Conservation (phyloP, 2,329 filamentous ascomycete species). For the Cephalotrichum gorgonifer region DNA sequence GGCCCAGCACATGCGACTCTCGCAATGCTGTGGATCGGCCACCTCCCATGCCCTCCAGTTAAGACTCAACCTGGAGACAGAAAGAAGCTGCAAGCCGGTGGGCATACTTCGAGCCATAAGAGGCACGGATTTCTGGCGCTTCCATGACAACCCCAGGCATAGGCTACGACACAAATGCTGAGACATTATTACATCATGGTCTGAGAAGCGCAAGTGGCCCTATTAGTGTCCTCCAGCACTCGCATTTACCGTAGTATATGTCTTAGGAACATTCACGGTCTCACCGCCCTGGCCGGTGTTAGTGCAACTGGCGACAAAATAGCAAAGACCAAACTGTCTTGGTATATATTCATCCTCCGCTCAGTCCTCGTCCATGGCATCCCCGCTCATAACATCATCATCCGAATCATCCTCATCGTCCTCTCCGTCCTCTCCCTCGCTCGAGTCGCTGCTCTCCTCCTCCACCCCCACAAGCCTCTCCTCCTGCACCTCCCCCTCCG, state of each 20-base stretch:
- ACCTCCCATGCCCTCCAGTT: no score
- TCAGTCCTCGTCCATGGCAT: conserved; percentile 29
- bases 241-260: neutral
- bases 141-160: no score
- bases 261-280: neutral
- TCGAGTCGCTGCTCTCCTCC: conserved; percentile 57
- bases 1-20: no score
- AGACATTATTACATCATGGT: no score
- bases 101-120: no score
- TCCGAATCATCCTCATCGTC: conserved; percentile 31
- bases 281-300: neutral
- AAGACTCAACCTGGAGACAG: no score
- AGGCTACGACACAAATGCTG: no score
- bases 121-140: no score
- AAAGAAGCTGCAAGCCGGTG: no score
- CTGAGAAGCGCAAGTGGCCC: no score
- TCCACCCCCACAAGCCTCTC: conserved; percentile 71
- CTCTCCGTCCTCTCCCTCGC: conserved; percentile 48
- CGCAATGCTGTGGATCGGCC: no score
- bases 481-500: conserved; percentile 47
- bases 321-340: neutral
- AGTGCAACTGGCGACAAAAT: neutral
- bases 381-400: conserved; percentile 24
- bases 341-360: neutral
- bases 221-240: neutral